These are phyloP conservation scores for Lanmaoa rubissima DNA, from an alignment of 768 basidiomycete species.

Conservation along the genomic window DNA sequence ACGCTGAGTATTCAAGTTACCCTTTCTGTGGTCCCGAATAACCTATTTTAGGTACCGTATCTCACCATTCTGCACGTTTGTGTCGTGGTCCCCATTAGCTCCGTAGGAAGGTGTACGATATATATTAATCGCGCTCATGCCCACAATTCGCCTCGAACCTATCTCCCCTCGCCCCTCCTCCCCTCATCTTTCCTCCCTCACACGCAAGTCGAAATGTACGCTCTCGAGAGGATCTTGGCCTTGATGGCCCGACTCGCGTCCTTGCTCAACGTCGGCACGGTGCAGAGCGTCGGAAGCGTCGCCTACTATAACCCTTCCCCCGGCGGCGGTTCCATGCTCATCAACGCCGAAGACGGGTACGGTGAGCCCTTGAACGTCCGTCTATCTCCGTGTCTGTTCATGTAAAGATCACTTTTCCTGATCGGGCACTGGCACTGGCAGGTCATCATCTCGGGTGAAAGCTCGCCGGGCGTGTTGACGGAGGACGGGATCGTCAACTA, in stretches of 20 bases:
- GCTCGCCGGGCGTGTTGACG: conserved; percentile 55
- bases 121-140: not conserved
- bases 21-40: not conserved
- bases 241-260: not conserved
- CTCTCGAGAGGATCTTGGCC: not conserved
- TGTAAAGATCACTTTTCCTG: not conserved
- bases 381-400: not conserved
- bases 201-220: conserved; percentile 5
- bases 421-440: conserved; percentile 7
- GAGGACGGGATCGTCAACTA: conserved; percentile 57
- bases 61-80: not conserved
- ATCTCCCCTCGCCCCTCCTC: not conserved
- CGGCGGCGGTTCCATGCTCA: conserved; percentile 45
- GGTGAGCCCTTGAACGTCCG: conserved; percentile 47
- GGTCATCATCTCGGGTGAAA: conserved; percentile 66
- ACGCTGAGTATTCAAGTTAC: not conserved
- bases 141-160: too few species aligned
- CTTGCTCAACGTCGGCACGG: not conserved
- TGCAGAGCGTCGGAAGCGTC: conserved; percentile 1
- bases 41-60: not conserved
- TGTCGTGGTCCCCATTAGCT: not conserved
- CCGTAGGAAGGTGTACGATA: not conserved
- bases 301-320: conserved; percentile 36
- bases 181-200: not conserved
- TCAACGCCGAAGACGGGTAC: conserved; percentile 35